Conservation (phyloP, 306 rosid genomes). For the Inga laurina region DNA sequence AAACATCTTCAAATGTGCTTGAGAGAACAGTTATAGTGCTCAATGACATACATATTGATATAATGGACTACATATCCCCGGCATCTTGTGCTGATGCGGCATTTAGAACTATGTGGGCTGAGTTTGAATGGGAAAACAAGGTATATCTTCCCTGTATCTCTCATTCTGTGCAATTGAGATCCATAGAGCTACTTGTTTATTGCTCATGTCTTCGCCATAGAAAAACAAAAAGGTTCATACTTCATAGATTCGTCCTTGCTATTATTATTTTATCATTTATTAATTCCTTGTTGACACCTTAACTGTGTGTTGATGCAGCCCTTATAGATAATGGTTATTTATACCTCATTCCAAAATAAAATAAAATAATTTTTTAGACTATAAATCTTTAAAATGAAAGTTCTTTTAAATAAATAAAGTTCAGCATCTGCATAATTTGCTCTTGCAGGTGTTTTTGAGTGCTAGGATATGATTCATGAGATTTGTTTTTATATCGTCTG, state of each 20-base stretch:
- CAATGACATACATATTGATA: conserved; percentile 98
- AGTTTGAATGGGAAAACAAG: conserved; percentile 99
- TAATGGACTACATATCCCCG: conserved; percentile 99
- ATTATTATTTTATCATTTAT: background rate
- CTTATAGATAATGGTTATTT: background rate
- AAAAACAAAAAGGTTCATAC: background rate
- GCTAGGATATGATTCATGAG: conserved; percentile 11
- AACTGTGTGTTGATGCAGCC: background rate
- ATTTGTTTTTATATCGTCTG: background rate
- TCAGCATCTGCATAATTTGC: background rate
- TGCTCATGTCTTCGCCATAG: background rate
- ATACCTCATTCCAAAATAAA: background rate
- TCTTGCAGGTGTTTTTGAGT: background rate
- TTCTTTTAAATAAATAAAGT: background rate
- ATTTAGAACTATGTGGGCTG: conserved; percentile 99
- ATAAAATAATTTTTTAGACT: background rate
- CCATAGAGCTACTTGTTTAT: conserved; percentile 13
- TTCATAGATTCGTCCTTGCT: background rate
- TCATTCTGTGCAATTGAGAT: background rate
- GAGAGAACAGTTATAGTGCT: conserved; percentile 95
- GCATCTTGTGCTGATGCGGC: conserved; percentile 90
- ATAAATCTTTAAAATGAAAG: background rate
- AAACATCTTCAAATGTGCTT: conserved; percentile 85
- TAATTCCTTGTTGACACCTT: background rate
- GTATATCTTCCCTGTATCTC: conserved; percentile 42